These are phyloP conservation scores for Scenedesmus sp. DNA, from an alignment of 163 green algal species.

Conservation along the genomic window DNA sequence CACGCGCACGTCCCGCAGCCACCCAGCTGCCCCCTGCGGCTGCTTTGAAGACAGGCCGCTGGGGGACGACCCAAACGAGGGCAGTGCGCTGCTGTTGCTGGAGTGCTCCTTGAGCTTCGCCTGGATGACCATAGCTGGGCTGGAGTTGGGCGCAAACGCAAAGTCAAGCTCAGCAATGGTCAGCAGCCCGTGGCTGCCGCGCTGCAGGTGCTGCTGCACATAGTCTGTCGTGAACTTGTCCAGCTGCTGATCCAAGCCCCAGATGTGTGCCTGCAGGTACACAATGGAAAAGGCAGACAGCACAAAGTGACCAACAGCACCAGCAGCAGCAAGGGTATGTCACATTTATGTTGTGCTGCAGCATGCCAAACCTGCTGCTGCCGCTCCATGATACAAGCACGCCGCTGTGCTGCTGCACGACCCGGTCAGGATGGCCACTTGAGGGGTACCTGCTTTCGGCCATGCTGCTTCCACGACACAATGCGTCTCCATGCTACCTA, in stretches of 20 bases:
- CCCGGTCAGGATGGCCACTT: neutral
- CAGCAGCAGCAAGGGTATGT: neutral
- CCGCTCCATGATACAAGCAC: no score
- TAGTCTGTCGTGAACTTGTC: conserved; percentile 57
- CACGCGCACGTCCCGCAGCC: conserved; percentile 35
- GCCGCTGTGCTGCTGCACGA: neutral
- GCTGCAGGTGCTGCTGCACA: conserved; percentile 49
- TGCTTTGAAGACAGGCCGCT: neutral
- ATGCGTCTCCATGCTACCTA: neutral
- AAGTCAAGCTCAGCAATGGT: conserved; percentile 52
- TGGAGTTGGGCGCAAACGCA: conserved; percentile 49
- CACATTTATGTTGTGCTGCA: no score
- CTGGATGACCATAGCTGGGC: conserved; percentile 35
- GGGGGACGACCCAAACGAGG: neutral
- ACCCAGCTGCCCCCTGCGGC: neutral
- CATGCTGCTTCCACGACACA: no score
- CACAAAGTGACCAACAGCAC: neutral
- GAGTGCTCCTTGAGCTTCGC: conserved; percentile 46
- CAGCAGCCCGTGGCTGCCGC: conserved; percentile 27
- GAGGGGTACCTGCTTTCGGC: no score
- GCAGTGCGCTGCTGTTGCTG: neutral
- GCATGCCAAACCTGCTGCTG: neutral
- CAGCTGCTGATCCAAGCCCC: conserved; percentile 51
- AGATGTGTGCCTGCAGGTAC: conserved; percentile 40
- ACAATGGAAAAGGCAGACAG: neutral